Evolutionary conservation across 2,329 filamentous ascomycete species (phyloP).

Genomic region (Alternaria brassicicola): DNA sequence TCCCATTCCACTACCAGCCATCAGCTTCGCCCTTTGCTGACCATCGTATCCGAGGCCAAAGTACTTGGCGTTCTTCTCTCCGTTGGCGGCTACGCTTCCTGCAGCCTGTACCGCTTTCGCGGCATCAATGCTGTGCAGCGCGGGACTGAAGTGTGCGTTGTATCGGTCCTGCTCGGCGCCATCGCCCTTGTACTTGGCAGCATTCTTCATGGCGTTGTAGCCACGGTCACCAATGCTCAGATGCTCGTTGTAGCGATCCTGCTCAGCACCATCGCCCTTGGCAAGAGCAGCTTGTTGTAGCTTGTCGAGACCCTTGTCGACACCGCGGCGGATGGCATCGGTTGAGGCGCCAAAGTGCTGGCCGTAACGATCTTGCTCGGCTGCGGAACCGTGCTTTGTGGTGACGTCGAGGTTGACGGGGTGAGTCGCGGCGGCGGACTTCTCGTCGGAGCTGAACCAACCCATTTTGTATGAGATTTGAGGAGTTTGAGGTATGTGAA

Average conservation of each 20-base stretch:
- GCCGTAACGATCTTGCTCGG: conserved; percentile 43
- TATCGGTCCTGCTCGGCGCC: conserved; percentile 45
- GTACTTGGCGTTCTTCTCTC: conserved; percentile 33
- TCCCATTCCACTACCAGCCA: conserved; percentile 39
- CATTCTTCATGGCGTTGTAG: conserved; percentile 19
- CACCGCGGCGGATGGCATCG: conserved; percentile 26
- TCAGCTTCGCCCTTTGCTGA: conserved; percentile 34
- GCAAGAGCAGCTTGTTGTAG: conserved; percentile 22
- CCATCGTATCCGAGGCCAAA: conserved; percentile 42
- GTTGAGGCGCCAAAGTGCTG: conserved; percentile 35
- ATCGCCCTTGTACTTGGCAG: conserved; percentile 28
- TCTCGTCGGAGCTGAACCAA: conserved; percentile 34
- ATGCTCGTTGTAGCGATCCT: conserved; percentile 33
- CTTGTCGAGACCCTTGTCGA: conserved; percentile 28
- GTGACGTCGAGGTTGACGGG: conserved; percentile 34
- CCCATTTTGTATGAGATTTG: conserved; percentile 28
- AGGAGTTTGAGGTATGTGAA: not conserved
- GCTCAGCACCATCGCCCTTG: conserved; percentile 29
- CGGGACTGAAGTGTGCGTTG: conserved; percentile 34
- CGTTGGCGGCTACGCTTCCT: conserved; percentile 29
- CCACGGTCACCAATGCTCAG: conserved; percentile 22
- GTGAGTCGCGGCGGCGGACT: conserved; percentile 22
- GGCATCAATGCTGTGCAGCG: conserved; percentile 27
- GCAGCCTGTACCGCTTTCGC: conserved; percentile 35
- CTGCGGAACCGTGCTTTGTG: conserved; percentile 35